Evolutionary conservation across 1,284 basidiomycete genomes (phyloP), one percentile per base, ranked within the genome.

Genomic region (Ganoderma sp.): DNA sequence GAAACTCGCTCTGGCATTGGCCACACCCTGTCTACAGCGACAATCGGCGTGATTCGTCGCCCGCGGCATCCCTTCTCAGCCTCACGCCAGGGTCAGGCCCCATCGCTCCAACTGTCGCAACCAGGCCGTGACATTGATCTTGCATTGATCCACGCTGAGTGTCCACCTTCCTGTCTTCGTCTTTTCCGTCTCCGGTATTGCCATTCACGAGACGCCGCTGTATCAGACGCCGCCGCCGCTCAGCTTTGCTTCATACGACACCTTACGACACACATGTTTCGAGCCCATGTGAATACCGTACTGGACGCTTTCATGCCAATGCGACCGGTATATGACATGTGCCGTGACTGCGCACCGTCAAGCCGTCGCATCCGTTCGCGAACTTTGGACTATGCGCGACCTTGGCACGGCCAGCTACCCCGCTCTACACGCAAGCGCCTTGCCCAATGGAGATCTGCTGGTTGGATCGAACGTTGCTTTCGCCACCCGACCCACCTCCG

Each of bases 91-190:
- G 32, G 34, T 12, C 19, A 32, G 58, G 9, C 12, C 41, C 39
- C 43, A 52, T 52, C 48, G 22, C 37, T 41, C 45, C 43, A 62
- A 48, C 61, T 62, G 61, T 62, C 61, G 60, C 61, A 62, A 39
- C 37, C 37, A 39, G 37, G 37, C 10, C 37, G 37, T 39, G 10
- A 43, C 28, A 37, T 32, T 25, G 28, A 25, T 42, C 28, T 22
- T 25, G 5, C 10, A n/a, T 43, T 32, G 37, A 39, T 39, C 37
- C 37, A 39, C 37, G 10, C 25, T 39, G 19, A 9, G 34, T 58
- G 37, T 39, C 28, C 34, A 34, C 34, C 10, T n/a, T 58, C 56
- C 34, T 58, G 28, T 32, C 54, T 34, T 58, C 4, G 32, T 32
- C 32, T 32, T 58, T 17, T 37, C 34, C 3, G 32, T 22, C 56